Base-by-base conservation (phyloP, 2,329 filamentous ascomycete genomes). In the Colletotrichum shisoi region DNA sequence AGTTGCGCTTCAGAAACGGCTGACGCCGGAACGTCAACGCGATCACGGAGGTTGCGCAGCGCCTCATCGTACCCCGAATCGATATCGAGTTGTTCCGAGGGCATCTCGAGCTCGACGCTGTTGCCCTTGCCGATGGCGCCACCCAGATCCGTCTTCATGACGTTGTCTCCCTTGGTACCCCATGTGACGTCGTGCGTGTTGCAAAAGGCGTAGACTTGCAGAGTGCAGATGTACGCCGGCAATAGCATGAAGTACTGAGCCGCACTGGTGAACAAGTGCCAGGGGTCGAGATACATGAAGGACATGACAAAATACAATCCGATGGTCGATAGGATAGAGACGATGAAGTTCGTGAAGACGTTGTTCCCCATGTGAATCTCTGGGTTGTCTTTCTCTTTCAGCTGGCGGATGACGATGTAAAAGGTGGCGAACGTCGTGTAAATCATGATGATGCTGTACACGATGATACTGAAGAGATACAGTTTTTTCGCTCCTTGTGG, bases 161-260 rank as follows among this genome's bases (percentile, higher is more conserved):
- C 89, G 78, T 99, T 99, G 84, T 99, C 95, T 64, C 95, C 95
- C 81, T 99, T 99, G 52, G 95, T 99, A 51, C 95, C 95, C 95
- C 95, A 99, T 0, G 94, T 96, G 21, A 99, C 93, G 77, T 99
- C 95, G 85, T 99, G 95, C 0, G 94, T 96, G 81, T 99, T 99
- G 83, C 95, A 98, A 79, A 99, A 99, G 49, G 95, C 95, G 80
- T 99, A 99, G 21, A 98, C 93, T 79, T 99, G 95, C 2, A 99
- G 85, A 0, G 93, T 98, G 82, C 95, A 98, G 79, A 99, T 96
- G 82, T 98, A 99, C 45, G 85, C 90, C 0, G 95, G 95, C 42
- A 99, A 84, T 31, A 99, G 88, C 53, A 94, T 85, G 77, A 99
- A 97, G 83, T 99, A 99, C 77, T 97, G 94, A 0, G 85, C 87